Conservation (phyloP, 2,329 filamentous ascomycete genomes). For the Aspergillus sp. region DNA sequence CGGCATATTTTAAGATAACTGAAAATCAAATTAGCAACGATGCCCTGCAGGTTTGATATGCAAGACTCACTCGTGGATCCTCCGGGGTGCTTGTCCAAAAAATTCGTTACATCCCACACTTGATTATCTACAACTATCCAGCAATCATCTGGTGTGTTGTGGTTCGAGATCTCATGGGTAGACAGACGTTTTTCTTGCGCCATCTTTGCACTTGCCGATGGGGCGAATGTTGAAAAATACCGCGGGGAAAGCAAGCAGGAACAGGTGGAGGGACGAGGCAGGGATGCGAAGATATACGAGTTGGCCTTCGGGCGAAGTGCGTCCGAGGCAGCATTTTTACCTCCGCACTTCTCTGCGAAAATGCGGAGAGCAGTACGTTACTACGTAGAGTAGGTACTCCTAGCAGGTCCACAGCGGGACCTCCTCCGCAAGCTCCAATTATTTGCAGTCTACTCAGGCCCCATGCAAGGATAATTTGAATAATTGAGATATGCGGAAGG, state of each 20-base stretch:
- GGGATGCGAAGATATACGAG: slow-evolving; percentile 1
- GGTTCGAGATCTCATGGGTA: slow-evolving; percentile 47
- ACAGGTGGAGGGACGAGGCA: neutral
- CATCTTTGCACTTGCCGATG: slow-evolving; percentile 22
- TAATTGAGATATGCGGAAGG: neutral
- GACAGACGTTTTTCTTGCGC: slow-evolving; percentile 36
- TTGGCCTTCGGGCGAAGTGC: neutral
- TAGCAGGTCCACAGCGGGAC: slow-evolving; percentile 9
- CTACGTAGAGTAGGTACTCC: too few species aligned
- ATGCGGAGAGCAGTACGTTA: slow-evolving; percentile 10
- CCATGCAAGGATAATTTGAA: neutral
- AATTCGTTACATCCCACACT: slow-evolving; percentile 68
- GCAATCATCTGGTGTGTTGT: slow-evolving; percentile 52
- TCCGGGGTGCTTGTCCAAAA: slow-evolving; percentile 64
- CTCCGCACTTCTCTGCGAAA: slow-evolving; percentile 8
- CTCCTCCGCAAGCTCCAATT: neutral
- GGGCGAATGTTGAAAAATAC: neutral
- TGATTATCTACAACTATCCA: slow-evolving; percentile 70
- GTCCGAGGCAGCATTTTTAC: slow-evolving; percentile 2
- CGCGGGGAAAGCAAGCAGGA: neutral
- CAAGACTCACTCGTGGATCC: slow-evolving; percentile 51
- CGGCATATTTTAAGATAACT: slow-evolving; percentile 49
- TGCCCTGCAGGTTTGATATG: neutral
- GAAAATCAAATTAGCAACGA: neutral
- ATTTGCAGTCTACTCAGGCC: neutral